Evolutionary conservation across 2,329 filamentous ascomycete genomes (phyloP).

Genomic region (Grosmannia huntii): DNA sequence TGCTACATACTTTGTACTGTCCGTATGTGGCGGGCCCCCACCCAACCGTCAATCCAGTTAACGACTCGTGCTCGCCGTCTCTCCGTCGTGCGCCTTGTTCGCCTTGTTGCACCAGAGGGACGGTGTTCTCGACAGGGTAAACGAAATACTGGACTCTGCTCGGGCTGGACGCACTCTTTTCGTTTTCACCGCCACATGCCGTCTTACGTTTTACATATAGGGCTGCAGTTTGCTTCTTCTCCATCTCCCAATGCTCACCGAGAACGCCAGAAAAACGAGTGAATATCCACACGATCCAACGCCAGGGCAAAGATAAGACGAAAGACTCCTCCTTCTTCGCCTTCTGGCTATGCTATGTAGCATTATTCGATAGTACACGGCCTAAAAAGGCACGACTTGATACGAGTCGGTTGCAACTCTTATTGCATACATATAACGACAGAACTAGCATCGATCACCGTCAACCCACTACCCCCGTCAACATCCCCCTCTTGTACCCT

Average conservation of each 20-base stretch:
- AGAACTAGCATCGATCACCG: constrained; percentile 1
- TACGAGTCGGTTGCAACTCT: constrained; percentile 1
- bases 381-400: neutral
- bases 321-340: neutral
- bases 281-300: neutral
- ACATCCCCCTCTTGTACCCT: neutral
- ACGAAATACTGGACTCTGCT: no score
- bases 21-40: no score
- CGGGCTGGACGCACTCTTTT: neutral
- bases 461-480: neutral
- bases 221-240: neutral
- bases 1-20: no score
- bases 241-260: neutral
- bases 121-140: no score
- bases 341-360: neutral
- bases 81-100: no score
- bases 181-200: constrained; percentile 1
- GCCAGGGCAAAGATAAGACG: neutral
- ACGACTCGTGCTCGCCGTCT: no score
- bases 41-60: no score
- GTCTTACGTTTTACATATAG: neutral
- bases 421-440: constrained; percentile 4
- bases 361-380: neutral
- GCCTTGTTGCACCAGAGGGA: no score
- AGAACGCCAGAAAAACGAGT: neutral